Conservation (phyloP, 768 basidiomycete species). For the Pisolithus albus region DNA sequence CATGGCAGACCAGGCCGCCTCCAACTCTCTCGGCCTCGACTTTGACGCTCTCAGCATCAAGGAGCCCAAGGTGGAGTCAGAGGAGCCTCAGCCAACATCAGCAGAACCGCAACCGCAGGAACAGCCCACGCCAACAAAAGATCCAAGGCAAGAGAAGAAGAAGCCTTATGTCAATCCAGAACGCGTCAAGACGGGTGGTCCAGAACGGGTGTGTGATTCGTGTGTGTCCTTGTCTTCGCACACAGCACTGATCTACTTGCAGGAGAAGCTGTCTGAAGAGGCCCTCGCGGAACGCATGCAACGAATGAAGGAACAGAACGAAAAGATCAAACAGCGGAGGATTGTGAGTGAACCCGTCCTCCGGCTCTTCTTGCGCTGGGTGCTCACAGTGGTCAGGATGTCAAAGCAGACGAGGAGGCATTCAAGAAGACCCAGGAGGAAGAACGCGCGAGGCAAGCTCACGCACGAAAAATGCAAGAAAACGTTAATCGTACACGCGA, state of each 20-base stretch:
- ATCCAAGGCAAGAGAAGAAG: slow-evolving; percentile 43
- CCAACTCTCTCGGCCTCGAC: slow-evolving; percentile 69
- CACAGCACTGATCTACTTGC: slow-evolving; percentile 5
- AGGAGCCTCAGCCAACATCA: slow-evolving; percentile 7
- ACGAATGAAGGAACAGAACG: slow-evolving; percentile 65
- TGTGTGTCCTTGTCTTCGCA: not conserved
- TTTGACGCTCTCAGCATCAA: slow-evolving; percentile 45
- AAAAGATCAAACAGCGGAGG: slow-evolving; percentile 67
- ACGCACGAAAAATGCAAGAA: slow-evolving; percentile 61
- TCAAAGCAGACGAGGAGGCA: slow-evolving; percentile 74
- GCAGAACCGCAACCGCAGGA: slow-evolving; percentile 6
- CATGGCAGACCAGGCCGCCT: slow-evolving; percentile 36
- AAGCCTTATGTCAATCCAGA: slow-evolving; percentile 77
- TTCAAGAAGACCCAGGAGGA: slow-evolving; percentile 64
- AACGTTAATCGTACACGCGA: slow-evolving; percentile 64
- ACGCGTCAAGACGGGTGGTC: slow-evolving; percentile 77
- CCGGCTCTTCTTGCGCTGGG: not conserved
- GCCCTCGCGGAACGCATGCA: slow-evolving; percentile 64
- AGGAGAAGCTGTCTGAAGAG: slow-evolving; percentile 68
- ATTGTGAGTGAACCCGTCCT: slow-evolving; percentile 34
- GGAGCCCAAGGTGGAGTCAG: slow-evolving; percentile 16
- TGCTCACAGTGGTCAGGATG: slow-evolving; percentile 44
- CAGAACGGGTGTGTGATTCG: slow-evolving; percentile 49
- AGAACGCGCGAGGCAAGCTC: slow-evolving; percentile 52
- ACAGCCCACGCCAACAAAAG: slow-evolving; percentile 9